phyloP scores from a whole-genome alignment of 441 rosid genomes.

The Eutrema salsugineum region DNA sequence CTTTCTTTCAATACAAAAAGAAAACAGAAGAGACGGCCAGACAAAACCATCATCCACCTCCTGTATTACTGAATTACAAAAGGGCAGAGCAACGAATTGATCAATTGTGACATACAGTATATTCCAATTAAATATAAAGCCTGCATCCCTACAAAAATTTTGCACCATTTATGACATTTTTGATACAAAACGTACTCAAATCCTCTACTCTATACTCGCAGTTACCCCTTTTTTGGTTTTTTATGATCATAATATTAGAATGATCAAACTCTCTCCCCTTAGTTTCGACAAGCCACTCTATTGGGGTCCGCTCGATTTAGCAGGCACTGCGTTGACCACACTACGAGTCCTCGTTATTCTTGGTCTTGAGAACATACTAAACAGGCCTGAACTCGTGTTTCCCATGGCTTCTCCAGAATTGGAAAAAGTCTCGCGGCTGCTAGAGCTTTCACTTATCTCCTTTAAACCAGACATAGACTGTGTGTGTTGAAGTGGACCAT shows the following conservation, averaged over 20 bases:
- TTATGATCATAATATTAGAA: constrained; percentile 12
- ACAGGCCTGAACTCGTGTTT: constrained; percentile 30
- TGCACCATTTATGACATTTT: constrained; percentile 16
- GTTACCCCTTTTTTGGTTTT: background rate
- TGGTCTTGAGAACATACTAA: constrained; percentile 31
- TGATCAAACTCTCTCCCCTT: constrained; percentile 13
- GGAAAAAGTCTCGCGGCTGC: constrained; percentile 26
- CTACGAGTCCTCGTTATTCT: constrained; percentile 52
- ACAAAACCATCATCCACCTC: constrained; percentile 7
- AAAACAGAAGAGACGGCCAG: background rate
- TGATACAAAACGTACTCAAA: constrained; percentile 1
- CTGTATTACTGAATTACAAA: constrained; percentile 4
- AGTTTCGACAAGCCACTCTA: constrained; percentile 12
- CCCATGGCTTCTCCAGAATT: constrained; percentile 27
- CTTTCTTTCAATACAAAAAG: constrained; percentile 10
- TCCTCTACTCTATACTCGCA: constrained; percentile 9
- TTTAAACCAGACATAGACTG: constrained; percentile 34
- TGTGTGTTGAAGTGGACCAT: constrained; percentile 30
- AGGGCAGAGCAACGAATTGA: constrained; percentile 9
- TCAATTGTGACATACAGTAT: constrained; percentile 3
- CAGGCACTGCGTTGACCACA: constrained; percentile 40
- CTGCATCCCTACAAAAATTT: constrained; percentile 28
- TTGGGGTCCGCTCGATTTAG: constrained; percentile 32
- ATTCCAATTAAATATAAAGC: constrained; percentile 8
- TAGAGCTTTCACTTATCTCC: constrained; percentile 42